A percentile compares a stretch with the other conserved stretches of the same genome.
These are phyloP conservation scores for Aspergillus sp. DNA, from an alignment of 2,329 filamentous ascomycete genomes.

Conservation along the genomic window DNA sequence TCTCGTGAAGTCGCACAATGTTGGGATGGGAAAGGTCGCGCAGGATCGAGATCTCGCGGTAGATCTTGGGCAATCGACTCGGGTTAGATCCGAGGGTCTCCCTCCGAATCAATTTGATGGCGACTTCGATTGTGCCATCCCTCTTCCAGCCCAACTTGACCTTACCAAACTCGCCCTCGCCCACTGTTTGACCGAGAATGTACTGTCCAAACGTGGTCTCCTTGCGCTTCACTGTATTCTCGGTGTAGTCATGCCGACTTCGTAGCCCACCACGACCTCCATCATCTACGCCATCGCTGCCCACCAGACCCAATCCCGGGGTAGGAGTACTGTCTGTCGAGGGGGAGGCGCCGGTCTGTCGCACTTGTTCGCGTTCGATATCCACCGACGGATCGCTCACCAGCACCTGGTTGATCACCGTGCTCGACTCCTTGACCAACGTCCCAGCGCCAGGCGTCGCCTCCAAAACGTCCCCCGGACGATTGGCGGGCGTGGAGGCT, in stretches of 20 bases:
- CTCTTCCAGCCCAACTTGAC: conserved; percentile 98
- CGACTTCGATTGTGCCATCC: conserved; percentile 89
- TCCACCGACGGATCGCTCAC: conserved; percentile 75
- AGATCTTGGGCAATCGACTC: conserved; percentile 89
- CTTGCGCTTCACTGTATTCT: conserved; percentile 65
- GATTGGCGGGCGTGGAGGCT: conserved; percentile 30
- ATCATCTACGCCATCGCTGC: conserved; percentile 51
- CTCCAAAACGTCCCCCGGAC: conserved; percentile 47
- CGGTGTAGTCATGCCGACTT: conserved; percentile 57
- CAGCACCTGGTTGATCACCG: conserved; percentile 74
- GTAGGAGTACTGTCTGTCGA: conserved; percentile 46
- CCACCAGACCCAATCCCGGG: conserved; percentile 49
- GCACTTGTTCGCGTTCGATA: conserved; percentile 67
- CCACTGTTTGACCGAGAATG: conserved; percentile 90
- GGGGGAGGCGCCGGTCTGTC: conserved; percentile 61
- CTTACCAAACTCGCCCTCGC: conserved; percentile 97
- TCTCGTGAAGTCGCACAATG: conserved; percentile 94
- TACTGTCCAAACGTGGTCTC: conserved; percentile 92
- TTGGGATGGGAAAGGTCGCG: conserved; percentile 88
- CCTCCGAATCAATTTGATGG: conserved; percentile 94
- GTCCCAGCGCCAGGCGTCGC: conserved; percentile 57
- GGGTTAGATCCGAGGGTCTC: conserved; percentile 88
- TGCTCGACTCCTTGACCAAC: conserved; percentile 72
- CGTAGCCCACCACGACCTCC: conserved; percentile 33
- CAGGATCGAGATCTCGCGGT: conserved; percentile 92